phyloP scores from a whole-genome alignment of 768 basidiomycete species.

The Chalciporus pseudorubinellus region DNA sequence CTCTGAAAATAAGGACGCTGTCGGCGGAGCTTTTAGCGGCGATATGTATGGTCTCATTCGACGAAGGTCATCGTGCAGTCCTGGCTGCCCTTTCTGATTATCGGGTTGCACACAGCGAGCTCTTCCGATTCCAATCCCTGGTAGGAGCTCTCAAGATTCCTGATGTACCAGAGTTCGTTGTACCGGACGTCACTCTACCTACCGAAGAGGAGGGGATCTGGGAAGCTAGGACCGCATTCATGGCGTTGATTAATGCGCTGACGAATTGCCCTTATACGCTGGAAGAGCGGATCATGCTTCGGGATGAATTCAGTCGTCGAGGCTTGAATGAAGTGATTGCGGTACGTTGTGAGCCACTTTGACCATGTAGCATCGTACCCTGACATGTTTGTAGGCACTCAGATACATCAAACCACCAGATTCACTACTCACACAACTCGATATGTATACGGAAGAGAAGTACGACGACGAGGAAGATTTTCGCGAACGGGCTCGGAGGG shows the following conservation, averaged over 20 bases:
- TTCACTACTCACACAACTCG: constrained; percentile 71
- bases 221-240: constrained; percentile 75
- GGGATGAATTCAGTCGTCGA: constrained; percentile 80
- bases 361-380: neutral
- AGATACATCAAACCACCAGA: constrained; percentile 77
- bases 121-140: constrained; percentile 78
- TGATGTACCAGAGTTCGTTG: constrained; percentile 39
- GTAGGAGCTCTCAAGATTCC: constrained; percentile 59
- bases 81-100: constrained; percentile 81
- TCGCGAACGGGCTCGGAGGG: constrained; percentile 56
- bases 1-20: constrained; percentile 66
- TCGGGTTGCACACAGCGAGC: constrained; percentile 63
- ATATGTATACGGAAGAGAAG: constrained; percentile 83
- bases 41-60: constrained; percentile 69
- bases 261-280: constrained; percentile 72
- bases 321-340: constrained; percentile 83
- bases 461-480: constrained; percentile 88
- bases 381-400: constrained; percentile 49
- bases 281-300: constrained; percentile 73
- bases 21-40: constrained; percentile 80
- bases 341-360: constrained; percentile 46
- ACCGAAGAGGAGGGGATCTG: constrained; percentile 69
- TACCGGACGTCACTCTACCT: constrained; percentile 34
- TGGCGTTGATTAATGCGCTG: constrained; percentile 79
- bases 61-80: constrained; percentile 71